A percentile compares a stretch with the other conserved stretches of the same genome.
phyloP scores from a whole-genome alignment of 331 rosid species.

The Arachis monticola region DNA sequence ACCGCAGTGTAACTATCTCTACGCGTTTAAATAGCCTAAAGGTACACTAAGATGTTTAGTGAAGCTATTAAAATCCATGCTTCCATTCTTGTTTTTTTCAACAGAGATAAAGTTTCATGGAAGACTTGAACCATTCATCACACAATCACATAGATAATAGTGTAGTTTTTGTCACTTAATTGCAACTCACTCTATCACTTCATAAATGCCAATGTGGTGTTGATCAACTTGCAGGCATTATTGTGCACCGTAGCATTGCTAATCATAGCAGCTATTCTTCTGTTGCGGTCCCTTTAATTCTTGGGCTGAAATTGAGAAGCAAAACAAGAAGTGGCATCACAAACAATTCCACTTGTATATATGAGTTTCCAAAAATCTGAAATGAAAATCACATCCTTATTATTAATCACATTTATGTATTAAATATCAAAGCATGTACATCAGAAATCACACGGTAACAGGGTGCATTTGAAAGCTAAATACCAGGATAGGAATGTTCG shows the following conservation, averaged over 20 bases:
- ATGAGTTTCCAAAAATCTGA: conserved; percentile 17
- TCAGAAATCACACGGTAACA: not conserved
- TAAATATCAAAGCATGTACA: no score
- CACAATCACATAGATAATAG: not conserved
- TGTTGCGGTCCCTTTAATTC: conserved; percentile 26
- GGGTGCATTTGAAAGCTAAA: no score
- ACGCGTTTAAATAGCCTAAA: no score
- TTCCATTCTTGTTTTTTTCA: no score
- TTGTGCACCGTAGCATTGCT: conserved; percentile 44
- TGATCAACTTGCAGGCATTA: conserved; percentile 47
- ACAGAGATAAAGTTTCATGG: no score
- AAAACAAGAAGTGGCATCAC: conserved; percentile 5
- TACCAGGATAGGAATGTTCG: no score
- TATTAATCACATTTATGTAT: no score
- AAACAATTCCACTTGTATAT: conserved; percentile 30
- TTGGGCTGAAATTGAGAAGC: not conserved
- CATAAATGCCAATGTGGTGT: conserved; percentile 12
- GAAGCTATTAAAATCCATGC: no score
- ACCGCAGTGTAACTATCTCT: no score
- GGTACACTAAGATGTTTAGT: no score
- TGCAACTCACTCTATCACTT: conserved; percentile 2
- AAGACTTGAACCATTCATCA: no score
- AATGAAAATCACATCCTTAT: not conserved
- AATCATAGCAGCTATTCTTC: conserved; percentile 39
- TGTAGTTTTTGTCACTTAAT: not conserved